phyloP scores from a whole-genome alignment of 2,329 filamentous ascomycete genomes.

The Tolypocladium sp. region DNA sequence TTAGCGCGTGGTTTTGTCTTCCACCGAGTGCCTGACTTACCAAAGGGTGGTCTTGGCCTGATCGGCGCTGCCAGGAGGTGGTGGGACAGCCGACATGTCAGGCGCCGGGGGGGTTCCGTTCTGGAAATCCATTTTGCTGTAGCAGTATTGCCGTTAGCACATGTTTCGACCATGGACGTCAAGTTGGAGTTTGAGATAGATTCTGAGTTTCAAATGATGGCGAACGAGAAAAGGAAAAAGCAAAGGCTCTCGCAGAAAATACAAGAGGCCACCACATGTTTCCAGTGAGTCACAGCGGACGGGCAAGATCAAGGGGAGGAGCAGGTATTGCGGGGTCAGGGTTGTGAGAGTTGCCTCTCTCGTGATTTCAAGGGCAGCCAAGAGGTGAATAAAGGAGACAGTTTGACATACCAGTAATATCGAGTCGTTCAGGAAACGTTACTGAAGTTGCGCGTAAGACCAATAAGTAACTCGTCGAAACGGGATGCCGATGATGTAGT shows the following conservation, averaged over 20 bases:
- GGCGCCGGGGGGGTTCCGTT: constrained; percentile 30
- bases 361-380: neutral
- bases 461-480: neutral
- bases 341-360: neutral
- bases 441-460: neutral
- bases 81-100: constrained; percentile 25
- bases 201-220: too few relatives aligned
- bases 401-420: neutral
- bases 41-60: constrained; percentile 50
- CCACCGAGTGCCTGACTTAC: constrained; percentile 22
- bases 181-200: too few relatives aligned
- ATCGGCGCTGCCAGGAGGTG: constrained; percentile 28
- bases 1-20: constrained; percentile 6
- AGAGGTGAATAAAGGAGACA: neutral
- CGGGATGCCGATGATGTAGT: neutral
- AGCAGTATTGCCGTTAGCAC: constrained; percentile 1
- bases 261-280: too few relatives aligned
- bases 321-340: neutral
- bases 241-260: neutral
- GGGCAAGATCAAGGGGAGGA: neutral
- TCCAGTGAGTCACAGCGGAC: too few relatives aligned
- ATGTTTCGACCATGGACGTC: neutral
- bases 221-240: fast-evolving
- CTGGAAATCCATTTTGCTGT: constrained; percentile 24
- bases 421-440: neutral